phyloP scores from a whole-genome alignment of 257 asterid species.

The Leptodermis oblonga region DNA sequence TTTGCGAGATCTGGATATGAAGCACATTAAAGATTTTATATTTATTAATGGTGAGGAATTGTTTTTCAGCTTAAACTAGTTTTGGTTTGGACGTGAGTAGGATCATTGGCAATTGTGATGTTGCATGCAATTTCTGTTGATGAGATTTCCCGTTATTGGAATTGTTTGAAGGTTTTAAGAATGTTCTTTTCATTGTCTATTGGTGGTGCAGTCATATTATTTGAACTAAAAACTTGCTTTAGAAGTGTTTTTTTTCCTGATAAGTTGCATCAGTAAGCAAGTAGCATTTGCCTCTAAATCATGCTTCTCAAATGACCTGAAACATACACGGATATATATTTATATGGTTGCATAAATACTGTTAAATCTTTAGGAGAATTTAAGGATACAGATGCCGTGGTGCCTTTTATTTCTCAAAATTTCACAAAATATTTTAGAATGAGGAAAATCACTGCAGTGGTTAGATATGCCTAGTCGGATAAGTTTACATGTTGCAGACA shows the following conservation, averaged over 20 bases:
- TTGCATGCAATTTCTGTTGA: neutral
- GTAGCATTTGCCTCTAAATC: neutral
- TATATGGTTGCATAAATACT: neutral
- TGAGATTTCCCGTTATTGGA: neutral
- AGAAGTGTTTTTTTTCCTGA: neutral
- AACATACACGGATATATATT: neutral
- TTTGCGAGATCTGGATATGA: conserved; percentile 86
- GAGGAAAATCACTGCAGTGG: neutral
- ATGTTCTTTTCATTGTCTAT: neutral
- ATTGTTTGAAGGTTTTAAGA: neutral
- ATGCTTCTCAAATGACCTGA: neutral
- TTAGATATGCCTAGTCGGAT: neutral
- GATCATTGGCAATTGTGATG: neutral
- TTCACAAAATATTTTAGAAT: neutral
- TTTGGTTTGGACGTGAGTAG: conserved; percentile 11
- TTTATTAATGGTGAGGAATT: conserved; percentile 77
- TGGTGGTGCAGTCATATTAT: neutral
- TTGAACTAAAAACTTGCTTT: neutral
- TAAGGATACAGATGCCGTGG: neutral
- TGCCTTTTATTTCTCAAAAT: neutral
- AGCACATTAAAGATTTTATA: conserved; percentile 82
- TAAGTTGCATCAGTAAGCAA: neutral
- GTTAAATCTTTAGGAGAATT: neutral
- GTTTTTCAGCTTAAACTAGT: conserved; percentile 10
- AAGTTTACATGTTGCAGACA: neutral